Evolutionary conservation across 371 early-diverging fungal genomes (phyloP).

Genomic region (Apophysomyces ossiformis): DNA sequence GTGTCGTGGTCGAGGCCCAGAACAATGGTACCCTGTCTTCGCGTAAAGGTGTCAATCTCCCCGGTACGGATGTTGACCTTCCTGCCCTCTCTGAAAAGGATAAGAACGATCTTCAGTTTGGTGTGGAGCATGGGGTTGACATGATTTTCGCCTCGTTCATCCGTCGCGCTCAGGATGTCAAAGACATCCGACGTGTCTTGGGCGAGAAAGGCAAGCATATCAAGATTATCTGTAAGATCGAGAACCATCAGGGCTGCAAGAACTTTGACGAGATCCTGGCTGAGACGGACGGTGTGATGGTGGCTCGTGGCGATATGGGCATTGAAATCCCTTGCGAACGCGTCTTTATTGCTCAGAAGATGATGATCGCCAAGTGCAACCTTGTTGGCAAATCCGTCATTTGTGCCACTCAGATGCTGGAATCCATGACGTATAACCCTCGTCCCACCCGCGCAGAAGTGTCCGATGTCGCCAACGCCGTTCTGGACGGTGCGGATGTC

Average conservation of each 20-base stretch:
- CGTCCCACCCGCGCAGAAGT: conserved; percentile 97
- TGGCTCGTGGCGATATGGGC: conserved; percentile 97
- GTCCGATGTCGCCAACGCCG: conserved; percentile 98
- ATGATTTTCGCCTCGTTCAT: conserved; percentile 97
- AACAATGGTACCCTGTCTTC: conserved; percentile 74
- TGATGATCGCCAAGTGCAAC: conserved; percentile 95
- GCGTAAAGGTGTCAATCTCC: conserved; percentile 88
- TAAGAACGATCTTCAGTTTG: conserved; percentile 86
- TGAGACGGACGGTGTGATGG: conserved; percentile 98
- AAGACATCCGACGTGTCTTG: conserved; percentile 79
- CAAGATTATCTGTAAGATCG: conserved; percentile 94
- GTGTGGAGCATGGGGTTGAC: conserved; percentile 90
- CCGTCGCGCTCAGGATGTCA: conserved; percentile 86
- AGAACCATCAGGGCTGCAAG: conserved; percentile 86
- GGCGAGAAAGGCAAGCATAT: conserved; percentile 79
- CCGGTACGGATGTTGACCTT: conserved; percentile 79
- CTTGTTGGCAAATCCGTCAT: conserved; percentile 93
- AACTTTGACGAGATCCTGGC: conserved; percentile 95
- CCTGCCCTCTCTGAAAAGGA: conserved; percentile 95
- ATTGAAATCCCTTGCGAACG: conserved; percentile 93
- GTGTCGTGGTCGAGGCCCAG: conserved; percentile 70
- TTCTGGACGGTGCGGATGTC: conserved; percentile 93
- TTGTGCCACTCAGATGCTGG: conserved; percentile 98
- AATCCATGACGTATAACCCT: conserved; percentile 94
- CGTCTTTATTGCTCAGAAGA: conserved; percentile 92